Evolutionary conservation across 805 yeast genomes (phyloP), one percentile per base, ranked within the genome.

Genomic region (Candida rishiriensis): DNA sequence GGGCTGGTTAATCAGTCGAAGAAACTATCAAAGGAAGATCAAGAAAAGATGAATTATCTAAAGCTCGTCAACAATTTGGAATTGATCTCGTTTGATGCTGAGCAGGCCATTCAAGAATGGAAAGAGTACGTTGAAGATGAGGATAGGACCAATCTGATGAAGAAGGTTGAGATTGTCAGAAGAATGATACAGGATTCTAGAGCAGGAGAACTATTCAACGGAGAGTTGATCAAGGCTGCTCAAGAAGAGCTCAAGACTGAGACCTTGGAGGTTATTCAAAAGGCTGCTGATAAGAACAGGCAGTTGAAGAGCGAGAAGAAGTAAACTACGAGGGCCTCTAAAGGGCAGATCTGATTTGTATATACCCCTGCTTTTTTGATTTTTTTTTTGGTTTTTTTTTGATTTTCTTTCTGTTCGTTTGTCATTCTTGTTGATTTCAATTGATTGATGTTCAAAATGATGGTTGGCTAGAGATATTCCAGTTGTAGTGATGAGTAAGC

Each of bases 1-100:
- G 79, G 83, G 69, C 83, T 90, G 88, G 91, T 89, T 49, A 80
- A 76, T 69, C 95, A 87, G 59, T 95, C 97, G 60, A 95, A 88
- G 74, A 83, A 83, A 70, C 83, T 73, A 73, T 86, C 88, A 60
- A 89, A 86, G 66, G 79, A 86, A 58, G 97, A 89, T 75, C 63
- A 60, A 43, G 45, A 45, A 13, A 56, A 47, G 29, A 36, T 59
- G 35, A 53, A 55, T 18, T 59, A 89, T 47, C 83, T 90, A 63
- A 95, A 87, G 72, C 67, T 73, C 55, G 95, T 95, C 57, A 88
- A 84, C 83, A 85, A 66, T 40, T 47, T 66, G 39, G 71, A 66
- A 39, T 47, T 66, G 41, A 56, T 66, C 7, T 52, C 59, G 17
- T 66, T 64, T 50, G 71, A 66, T 44, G 53, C 63, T 0, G 66